Conservation (phyloP, 495 filamentous ascomycete species). For the Echria macrotheca region DNA sequence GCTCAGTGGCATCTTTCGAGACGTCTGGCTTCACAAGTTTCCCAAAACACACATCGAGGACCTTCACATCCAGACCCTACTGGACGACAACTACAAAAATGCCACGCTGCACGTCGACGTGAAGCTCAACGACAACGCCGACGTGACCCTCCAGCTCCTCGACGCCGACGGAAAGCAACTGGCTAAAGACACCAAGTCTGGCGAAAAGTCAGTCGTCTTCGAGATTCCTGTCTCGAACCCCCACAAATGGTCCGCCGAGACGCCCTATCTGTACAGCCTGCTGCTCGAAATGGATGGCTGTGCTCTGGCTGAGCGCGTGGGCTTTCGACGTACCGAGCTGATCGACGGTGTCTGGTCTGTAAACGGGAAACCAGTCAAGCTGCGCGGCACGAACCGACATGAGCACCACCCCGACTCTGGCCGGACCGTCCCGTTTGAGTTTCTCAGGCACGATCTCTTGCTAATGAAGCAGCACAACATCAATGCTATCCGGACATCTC, state of each 20-base stretch:
- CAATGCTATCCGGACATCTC: constrained; percentile 62
- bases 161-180: constrained; percentile 28
- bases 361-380: constrained; percentile 54
- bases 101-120: constrained; percentile 49
- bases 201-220: constrained; percentile 17
- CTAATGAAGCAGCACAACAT: constrained; percentile 65
- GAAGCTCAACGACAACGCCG: constrained; percentile 25
- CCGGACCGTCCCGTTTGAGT: constrained; percentile 53
- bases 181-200: constrained; percentile 12
- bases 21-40: constrained; percentile 61
- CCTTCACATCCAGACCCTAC: constrained; percentile 48
- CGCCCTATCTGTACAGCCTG: constrained; percentile 55
- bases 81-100: constrained; percentile 52
- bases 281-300: constrained; percentile 32
- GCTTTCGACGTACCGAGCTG: constrained; percentile 56
- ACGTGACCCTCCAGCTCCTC: constrained; percentile 31
- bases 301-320: constrained; percentile 49
- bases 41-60: constrained; percentile 54
- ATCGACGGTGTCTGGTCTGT: constrained; percentile 53
- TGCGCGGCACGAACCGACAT: constrained; percentile 64
- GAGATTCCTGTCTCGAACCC: constrained; percentile 37
- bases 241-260: constrained; percentile 66
- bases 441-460: constrained; percentile 52
- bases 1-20: constrained; percentile 63
- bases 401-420: constrained; percentile 59